Base-by-base conservation (phyloP, 2,329 filamentous ascomycete species). In the Exophiala sp. region DNA sequence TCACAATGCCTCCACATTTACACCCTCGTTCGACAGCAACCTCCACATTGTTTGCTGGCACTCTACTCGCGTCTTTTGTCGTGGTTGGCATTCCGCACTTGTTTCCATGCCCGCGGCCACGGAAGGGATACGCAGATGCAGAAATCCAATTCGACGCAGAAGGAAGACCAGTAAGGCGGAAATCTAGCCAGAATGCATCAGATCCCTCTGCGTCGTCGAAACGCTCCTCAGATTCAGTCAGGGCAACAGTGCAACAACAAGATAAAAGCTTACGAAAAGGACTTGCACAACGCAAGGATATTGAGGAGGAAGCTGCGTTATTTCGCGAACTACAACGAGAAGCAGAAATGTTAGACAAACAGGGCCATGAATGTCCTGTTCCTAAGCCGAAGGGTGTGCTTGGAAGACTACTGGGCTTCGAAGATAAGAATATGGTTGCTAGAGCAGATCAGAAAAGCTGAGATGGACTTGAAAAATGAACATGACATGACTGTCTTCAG, bases 1-100 rank as follows among this genome's bases (percentile, higher is more conserved):
- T 43, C 53, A 58, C 32, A 10, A 65, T 64, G 62, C 61, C 64
- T 74, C 88, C 84, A 38, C 77, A 92, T 73, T 85, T 99, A 39
- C 94, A 99, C 72, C 94, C 94, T 33, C 86, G 91, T 71, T 97
- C 92, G 63, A 86, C 89, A 65, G 89, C 90, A 76, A 99, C 94
- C 65, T 91, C 88, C 52, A 94, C 91, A 42, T 86, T 99, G 57
- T 99, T 99, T 76, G 91, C 90, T 47, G 89, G 88, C n/a, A 97
- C 92, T 1, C 82, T 97, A 50, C 80, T 89, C 59, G 85, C 91
- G 32, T 94, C 88, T 63, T 96, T 99, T 71, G 81, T 96, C 60
- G 91, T 99, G 58, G 94, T 99, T 49, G 89, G 84, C 29, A 78
- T 96, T 41, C 94, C 94, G 18, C 94, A 99, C 70, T 69, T 95